These are phyloP conservation scores for Polysphondylium violaceum DNA, from an alignment of 78 protist species.

Conservation along the genomic window DNA sequence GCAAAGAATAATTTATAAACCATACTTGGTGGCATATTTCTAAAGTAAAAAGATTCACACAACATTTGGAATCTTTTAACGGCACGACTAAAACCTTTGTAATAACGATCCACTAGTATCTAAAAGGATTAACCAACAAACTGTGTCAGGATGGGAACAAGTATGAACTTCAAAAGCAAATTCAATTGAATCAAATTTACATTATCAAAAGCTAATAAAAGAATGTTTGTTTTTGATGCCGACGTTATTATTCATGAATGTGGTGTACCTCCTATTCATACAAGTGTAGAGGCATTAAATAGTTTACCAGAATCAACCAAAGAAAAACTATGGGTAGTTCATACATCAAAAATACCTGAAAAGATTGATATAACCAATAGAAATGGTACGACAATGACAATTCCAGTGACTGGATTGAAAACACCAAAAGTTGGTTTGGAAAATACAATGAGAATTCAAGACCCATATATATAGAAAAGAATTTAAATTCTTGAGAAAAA, in stretches of 20 bases:
- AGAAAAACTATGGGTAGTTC: slow-evolving; percentile 55
- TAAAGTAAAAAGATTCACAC: slow-evolving; percentile 27
- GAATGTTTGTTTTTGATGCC: slow-evolving; percentile 80
- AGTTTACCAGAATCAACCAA: slow-evolving; percentile 47
- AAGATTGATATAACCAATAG: not conserved
- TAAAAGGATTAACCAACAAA: no score
- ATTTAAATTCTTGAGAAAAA: no score
- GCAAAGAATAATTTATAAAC: slow-evolving; percentile 20
- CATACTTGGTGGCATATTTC: slow-evolving; percentile 43
- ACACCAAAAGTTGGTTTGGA: slow-evolving; percentile 77
- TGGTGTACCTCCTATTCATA: slow-evolving; percentile 91
- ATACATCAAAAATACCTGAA: slow-evolving; percentile 24
- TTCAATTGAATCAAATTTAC: no score
- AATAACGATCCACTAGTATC: slow-evolving; percentile 39
- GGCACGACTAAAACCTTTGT: slow-evolving; percentile 34
- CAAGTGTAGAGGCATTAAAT: slow-evolving; percentile 47
- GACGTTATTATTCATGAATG: slow-evolving; percentile 85
- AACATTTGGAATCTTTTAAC: slow-evolving; percentile 37
- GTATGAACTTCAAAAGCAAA: no score
- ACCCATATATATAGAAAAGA: no score
- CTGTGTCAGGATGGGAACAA: no score
- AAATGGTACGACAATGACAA: no score
- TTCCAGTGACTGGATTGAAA: no score
- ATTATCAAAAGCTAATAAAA: no score
- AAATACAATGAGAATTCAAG: no score